Base-by-base conservation (phyloP, 768 basidiomycete species). In the Kwoniella heveanensis region DNA sequence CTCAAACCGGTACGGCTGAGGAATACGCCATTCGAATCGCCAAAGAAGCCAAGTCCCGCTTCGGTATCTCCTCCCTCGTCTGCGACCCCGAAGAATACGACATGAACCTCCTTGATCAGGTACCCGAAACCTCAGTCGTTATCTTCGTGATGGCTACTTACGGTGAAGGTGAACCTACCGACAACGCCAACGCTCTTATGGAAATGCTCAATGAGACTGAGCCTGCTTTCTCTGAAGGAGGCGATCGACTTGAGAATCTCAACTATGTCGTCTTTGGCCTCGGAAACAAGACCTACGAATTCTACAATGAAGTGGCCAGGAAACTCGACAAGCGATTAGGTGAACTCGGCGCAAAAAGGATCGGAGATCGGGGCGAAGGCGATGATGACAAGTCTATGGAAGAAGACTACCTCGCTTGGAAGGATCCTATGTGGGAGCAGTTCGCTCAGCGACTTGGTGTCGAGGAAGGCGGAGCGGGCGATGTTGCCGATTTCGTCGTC, bases 371-470 rank as follows among this genome's bases (percentile, higher is more conserved):
- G 39, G 95, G 95, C 10, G 94, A 98, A 80, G 95, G 95, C 67
- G 96, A 99, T 76, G 95, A 99, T 76, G 96, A 99, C 81, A 96
- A 96, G 84, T 92, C 90, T 77, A 97, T 99, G 94, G 95, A 99
- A 80, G 95, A 99, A 82, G 95, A 99, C 80, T 99, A 98, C 79
- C 86, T 99, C 13, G 93, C 91, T 73, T 99, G 95, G 95, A 99
- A 98, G 80, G 95, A 99, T 76, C 85, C 84, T 70, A 94, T 98
- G 93, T 98, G 93, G 90, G 88, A 89, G 19, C 87, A 87, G 4
- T 91, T 98, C 65, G 85, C 92, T n/a, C 79, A 83, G 59, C 85
- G 85, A 22, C 85, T 97, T 85, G 85, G 85, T 56, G 92, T 96
- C 54, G 94, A 97, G 80, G 96, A 97, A 79, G 95, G 96, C 37